phyloP scores from a whole-genome alignment of 306 rosid genomes.

The Prunus mira region DNA sequence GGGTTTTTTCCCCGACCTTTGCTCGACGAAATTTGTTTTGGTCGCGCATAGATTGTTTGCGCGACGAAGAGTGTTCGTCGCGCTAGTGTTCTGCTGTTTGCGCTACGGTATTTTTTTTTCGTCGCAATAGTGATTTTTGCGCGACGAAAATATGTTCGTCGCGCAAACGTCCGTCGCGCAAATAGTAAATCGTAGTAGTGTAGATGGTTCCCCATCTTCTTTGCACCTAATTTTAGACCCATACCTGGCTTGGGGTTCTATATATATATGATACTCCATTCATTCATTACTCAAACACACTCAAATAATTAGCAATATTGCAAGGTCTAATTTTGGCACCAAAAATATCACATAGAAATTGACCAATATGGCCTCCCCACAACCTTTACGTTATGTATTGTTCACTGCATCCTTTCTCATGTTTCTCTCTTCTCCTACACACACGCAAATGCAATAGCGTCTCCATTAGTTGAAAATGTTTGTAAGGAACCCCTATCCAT shows the following conservation, averaged over 20 bases:
- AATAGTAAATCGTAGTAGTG: too few species aligned
- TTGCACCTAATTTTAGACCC: not conserved
- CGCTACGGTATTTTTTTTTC: too few species aligned
- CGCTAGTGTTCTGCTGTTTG: too few species aligned
- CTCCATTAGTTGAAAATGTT: not conserved
- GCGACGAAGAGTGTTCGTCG: too few species aligned
- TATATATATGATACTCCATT: too few species aligned
- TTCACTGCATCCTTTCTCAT: not conserved
- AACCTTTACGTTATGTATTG: not conserved
- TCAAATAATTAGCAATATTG: not conserved
- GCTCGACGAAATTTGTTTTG: too few species aligned
- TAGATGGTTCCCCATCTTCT: not conserved
- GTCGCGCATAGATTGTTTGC: too few species aligned
- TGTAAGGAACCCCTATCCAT: not conserved
- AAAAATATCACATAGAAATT: not conserved
- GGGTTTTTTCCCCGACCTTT: too few species aligned
- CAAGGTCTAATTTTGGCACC: not conserved
- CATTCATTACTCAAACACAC: not conserved
- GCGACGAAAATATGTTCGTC: too few species aligned
- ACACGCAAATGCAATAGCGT: not conserved
- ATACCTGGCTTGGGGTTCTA: not conserved
- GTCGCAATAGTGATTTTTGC: too few species aligned
- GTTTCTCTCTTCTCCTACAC: not conserved
- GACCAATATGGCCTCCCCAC: not conserved
- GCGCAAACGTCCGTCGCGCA: too few species aligned